A percentile compares a stretch with the other conserved stretches of the same genome.
These are phyloP conservation scores for Cinchona pubescens DNA, from an alignment of 257 asterid species.

Conservation along the genomic window DNA sequence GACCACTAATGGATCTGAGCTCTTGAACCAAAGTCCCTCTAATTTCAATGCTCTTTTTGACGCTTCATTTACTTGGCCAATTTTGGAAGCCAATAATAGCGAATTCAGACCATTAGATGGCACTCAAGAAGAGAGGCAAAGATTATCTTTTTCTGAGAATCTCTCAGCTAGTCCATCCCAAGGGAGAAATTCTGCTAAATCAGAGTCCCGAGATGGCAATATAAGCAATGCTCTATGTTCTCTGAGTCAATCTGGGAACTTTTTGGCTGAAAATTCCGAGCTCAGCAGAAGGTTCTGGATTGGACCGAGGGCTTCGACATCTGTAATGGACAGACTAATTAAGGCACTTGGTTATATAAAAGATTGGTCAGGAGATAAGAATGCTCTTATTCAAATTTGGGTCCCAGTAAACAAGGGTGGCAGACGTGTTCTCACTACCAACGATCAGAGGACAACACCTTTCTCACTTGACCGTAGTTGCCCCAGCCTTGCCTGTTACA, in stretches of 20 bases:
- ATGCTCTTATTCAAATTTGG: constrained; percentile 83
- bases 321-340: constrained; percentile 67
- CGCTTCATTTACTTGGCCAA: constrained; percentile 59
- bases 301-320: constrained; percentile 53
- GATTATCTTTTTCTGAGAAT: constrained; percentile 46
- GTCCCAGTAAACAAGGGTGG: constrained; percentile 65
- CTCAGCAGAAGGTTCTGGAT: constrained; percentile 62
- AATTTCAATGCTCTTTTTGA: constrained; percentile 54
- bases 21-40: constrained; percentile 44
- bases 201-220: constrained; percentile 32
- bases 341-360: constrained; percentile 57
- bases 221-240: constrained; percentile 20
- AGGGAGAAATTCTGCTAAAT: constrained; percentile 26
- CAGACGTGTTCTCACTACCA: constrained; percentile 66
- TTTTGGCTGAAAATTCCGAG: constrained; percentile 34
- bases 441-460: constrained; percentile 57
- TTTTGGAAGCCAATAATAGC: constrained; percentile 33
- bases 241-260: constrained; percentile 24
- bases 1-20: constrained; percentile 55
- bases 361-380: constrained; percentile 49
- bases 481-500: constrained; percentile 63
- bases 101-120: constrained; percentile 32
- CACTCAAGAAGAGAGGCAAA: constrained; percentile 47
- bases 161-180: constrained; percentile 44
- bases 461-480: constrained; percentile 56